Evolutionary conservation across 75 land plant species (phyloP).

Genomic region (Pinus albicaulis): DNA sequence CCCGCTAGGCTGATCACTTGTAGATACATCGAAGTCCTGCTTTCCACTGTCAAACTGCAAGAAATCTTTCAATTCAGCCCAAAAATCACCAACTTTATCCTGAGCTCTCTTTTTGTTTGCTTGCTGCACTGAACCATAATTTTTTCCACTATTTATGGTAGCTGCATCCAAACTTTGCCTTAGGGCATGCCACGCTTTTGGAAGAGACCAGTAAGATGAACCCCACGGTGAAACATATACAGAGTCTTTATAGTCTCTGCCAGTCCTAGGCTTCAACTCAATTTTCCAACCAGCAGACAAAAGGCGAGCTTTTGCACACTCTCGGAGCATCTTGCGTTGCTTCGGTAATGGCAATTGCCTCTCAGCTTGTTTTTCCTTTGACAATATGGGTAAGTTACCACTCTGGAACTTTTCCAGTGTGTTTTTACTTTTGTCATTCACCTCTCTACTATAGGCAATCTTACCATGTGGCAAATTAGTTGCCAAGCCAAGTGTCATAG

Average conservation of each 20-base stretch:
- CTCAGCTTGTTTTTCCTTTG: background rate
- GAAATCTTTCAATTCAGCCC: background rate
- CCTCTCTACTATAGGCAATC: background rate
- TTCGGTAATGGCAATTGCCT: background rate
- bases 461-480: background rate
- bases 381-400: background rate
- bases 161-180: background rate
- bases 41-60: slow-evolving; percentile 3
- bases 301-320: slow-evolving; percentile 36
- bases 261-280: slow-evolving; percentile 48
- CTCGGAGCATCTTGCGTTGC: slow-evolving; percentile 24
- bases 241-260: slow-evolving; percentile 44
- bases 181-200: slow-evolving; percentile 49
- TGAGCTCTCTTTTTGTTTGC: background rate
- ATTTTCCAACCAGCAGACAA: slow-evolving; percentile 58
- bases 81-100: background rate
- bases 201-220: slow-evolving; percentile 55
- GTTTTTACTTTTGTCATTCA: background rate
- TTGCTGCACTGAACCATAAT: background rate
- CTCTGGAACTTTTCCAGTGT: background rate
- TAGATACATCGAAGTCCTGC: background rate
- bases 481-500: background rate
- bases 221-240: slow-evolving; percentile 64
- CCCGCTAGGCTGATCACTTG: background rate
- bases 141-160: background rate